These are phyloP conservation scores for Termitomyces bulborhizus DNA, from an alignment of 768 basidiomycete species.

Conservation along the genomic window DNA sequence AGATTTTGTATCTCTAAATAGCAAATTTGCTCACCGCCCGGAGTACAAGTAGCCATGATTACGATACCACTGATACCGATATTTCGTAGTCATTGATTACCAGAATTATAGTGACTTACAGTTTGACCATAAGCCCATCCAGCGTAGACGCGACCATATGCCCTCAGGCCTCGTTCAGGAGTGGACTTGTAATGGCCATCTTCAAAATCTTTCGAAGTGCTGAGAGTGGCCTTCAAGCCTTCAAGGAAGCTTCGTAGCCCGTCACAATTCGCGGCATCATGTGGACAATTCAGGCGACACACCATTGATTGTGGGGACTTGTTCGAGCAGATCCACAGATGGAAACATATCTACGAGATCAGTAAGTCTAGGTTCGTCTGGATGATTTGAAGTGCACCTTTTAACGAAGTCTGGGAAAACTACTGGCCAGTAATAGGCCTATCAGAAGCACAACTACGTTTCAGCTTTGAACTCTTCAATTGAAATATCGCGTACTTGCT, in stretches of 20 bases:
- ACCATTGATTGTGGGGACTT: conserved; percentile 52
- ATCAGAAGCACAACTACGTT: background rate
- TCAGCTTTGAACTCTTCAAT: background rate
- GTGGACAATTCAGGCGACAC: background rate
- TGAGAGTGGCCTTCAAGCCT: conserved; percentile 49
- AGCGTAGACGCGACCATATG: conserved; percentile 49
- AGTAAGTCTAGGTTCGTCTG: background rate
- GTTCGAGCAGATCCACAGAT: conserved; percentile 53
- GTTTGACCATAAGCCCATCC: conserved; percentile 58
- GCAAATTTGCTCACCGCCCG: conserved; percentile 26
- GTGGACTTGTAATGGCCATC: conserved; percentile 42
- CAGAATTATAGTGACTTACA: conserved; percentile 20
- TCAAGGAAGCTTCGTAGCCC: conserved; percentile 42
- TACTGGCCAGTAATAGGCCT: conserved; percentile 55
- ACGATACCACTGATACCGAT: conserved; percentile 42
- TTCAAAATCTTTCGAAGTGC: conserved; percentile 49
- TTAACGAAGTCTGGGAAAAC: conserved; percentile 51
- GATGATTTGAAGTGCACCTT: conserved; percentile 20
- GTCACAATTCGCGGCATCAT: background rate
- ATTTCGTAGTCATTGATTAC: background rate
- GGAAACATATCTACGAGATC: conserved; percentile 35
- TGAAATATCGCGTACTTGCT: conserved; percentile 25
- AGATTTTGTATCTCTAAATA: background rate
- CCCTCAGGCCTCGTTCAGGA: conserved; percentile 45
- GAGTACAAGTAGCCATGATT: conserved; percentile 36